Conservation (phyloP, 176 grass and related monocot species). For the Dendrocalamus sinicus region DNA sequence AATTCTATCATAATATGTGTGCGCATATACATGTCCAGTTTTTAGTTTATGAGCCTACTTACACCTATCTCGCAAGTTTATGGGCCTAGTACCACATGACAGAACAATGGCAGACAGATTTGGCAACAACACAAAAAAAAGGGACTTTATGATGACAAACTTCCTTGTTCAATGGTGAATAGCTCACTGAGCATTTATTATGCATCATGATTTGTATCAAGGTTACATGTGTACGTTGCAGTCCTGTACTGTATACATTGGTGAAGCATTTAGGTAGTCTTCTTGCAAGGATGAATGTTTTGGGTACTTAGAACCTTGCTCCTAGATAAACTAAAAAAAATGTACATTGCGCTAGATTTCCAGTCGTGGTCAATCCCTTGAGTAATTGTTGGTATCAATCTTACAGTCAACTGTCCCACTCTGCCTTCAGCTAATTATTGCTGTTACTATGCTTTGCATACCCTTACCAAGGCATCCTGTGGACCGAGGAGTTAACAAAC, state of each 20-base stretch:
- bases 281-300: conserved; percentile 21
- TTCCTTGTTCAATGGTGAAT: conserved; percentile 1
- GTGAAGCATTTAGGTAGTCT: neutral
- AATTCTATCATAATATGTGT: neutral
- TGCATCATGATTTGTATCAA: neutral
- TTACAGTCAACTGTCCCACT: neutral
- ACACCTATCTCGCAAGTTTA: neutral
- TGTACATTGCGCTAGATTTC: neutral
- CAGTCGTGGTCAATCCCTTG: neutral
- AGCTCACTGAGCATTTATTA: neutral
- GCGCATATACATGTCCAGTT: neutral
- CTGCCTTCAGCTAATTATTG: conserved; percentile 6
- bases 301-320: neutral
- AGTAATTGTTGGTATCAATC: neutral
- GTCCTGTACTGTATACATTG: neutral
- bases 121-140: neutral
- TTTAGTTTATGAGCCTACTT: neutral
- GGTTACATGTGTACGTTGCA: neutral
- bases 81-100: no score
- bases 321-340: no score
- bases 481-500: neutral
- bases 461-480: neutral
- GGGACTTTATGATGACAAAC: neutral
- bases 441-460: neutral
- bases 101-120: neutral